Evolutionary conservation across 768 basidiomycete genomes (phyloP).

Genomic region (Mycena kentingensis): DNA sequence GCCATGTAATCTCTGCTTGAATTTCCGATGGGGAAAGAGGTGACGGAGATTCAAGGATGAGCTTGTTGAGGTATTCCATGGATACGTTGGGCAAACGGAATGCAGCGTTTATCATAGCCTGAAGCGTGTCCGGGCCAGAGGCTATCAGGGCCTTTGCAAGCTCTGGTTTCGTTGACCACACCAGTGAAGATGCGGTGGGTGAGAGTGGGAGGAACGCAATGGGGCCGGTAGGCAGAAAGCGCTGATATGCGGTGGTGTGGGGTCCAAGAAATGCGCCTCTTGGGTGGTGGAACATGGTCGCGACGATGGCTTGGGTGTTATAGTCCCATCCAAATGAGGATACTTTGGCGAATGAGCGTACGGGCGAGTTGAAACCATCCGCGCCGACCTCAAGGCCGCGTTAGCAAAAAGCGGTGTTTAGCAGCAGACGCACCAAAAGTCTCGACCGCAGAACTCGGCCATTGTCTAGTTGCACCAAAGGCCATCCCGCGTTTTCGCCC

Average conservation of each 20-base stretch:
- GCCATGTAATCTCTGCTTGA: conserved; percentile 65
- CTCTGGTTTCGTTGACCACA: conserved; percentile 87
- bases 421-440: conserved; percentile 60
- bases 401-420: not conserved
- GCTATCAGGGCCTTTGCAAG: conserved; percentile 73
- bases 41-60: conserved; percentile 57
- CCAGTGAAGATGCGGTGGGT: conserved; percentile 77
- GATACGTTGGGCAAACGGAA: conserved; percentile 83
- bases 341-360: conserved; percentile 83
- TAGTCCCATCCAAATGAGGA: conserved; percentile 91
- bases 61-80: conserved; percentile 62
- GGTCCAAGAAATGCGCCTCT: conserved; percentile 60
- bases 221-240: conserved; percentile 93
- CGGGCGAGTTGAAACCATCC: conserved; percentile 94
- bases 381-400: conserved; percentile 72
- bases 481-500: conserved; percentile 69
- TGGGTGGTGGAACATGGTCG: conserved; percentile 77
- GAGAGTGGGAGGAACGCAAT: conserved; percentile 93
- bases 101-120: conserved; percentile 84
- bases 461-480: conserved; percentile 72
- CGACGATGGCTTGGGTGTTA: conserved; percentile 86
- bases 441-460: conserved; percentile 66
- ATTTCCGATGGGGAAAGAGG: conserved; percentile 53
- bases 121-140: conserved; percentile 63
- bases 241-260: conserved; percentile 86